phyloP scores from a whole-genome alignment of 345 rosid species.

The Hypericum perforatum region DNA sequence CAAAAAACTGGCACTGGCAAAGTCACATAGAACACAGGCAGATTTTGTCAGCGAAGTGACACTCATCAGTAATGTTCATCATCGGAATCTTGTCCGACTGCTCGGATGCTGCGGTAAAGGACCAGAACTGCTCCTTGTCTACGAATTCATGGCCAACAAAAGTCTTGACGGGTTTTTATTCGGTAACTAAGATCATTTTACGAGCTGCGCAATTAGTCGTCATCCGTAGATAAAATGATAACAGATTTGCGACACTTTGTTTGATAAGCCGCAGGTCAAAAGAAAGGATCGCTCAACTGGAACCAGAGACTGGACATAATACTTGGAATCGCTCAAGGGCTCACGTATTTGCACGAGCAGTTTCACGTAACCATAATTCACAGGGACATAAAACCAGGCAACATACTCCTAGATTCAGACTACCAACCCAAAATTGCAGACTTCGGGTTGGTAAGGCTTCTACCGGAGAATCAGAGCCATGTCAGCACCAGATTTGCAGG shows the following conservation, averaged over 20 bases:
- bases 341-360: slow-evolving; percentile 40
- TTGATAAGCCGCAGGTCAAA: slow-evolving; percentile 19
- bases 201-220: too few species aligned
- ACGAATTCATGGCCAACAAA: slow-evolving; percentile 39
- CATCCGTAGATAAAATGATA: too few species aligned
- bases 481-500: slow-evolving; percentile 45
- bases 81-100: slow-evolving; percentile 36
- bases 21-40: slow-evolving; percentile 18
- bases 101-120: slow-evolving; percentile 41
- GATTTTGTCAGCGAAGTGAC: slow-evolving; percentile 39
- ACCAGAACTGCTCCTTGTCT: slow-evolving; percentile 35
- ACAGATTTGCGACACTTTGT: too few species aligned
- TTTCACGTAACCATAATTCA: slow-evolving; percentile 45
- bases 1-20: slow-evolving; percentile 31
- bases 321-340: slow-evolving; percentile 38
- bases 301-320: slow-evolving; percentile 35
- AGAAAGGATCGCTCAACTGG: slow-evolving; percentile 31
- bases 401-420: slow-evolving; percentile 32
- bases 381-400: slow-evolving; percentile 41
- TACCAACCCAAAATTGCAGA: slow-evolving; percentile 48
- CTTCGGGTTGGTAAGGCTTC: slow-evolving; percentile 44
- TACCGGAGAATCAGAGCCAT: slow-evolving; percentile 35
- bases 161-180: slow-evolving; percentile 36
- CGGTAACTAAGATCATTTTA: slow-evolving; percentile 8
- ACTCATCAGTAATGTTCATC: slow-evolving; percentile 47